Base-by-base conservation (phyloP, 2,329 filamentous ascomycete species). In the Sporothrix protearum region DNA sequence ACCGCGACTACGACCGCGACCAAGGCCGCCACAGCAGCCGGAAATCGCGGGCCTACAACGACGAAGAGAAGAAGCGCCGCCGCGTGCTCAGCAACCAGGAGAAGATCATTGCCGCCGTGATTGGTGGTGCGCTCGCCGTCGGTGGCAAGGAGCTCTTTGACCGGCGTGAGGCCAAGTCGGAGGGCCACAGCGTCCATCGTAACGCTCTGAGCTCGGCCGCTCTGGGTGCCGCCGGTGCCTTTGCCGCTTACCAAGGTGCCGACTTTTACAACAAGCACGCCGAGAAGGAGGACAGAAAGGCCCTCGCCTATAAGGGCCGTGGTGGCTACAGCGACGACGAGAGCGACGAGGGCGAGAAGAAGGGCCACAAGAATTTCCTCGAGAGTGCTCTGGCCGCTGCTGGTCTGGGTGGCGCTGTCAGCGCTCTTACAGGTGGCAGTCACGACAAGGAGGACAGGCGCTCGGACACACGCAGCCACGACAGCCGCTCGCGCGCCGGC, bases 71-170 rank as follows among this genome's bases (percentile, higher is more conserved):
- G 71, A 81, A 82, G 74, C 83, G 83, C 73, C 85, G 80, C 75
- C 83, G 87, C 75, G 82, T 85, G 73, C 80, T 90, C 72, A 85
- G 85, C 73, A 87, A 89, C 80, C 87, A 90, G 76, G 85, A 91
- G 75, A 89, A 90, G 80, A 88, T 91, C 74, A 84, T 90, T 63
- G 88, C 88, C 28, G 89, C 87, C n/a, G 84, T 90, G 45, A 86
- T 87, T 47, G 89, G 89, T 55, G 89, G 88, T 69, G 87, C 88
- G 42, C 80, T 91, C 28, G 86, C 87, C n/a, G 86, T 88, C 10
- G 88, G 88, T 68, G 87, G 87, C 68, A 91, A 91, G 80, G 89
- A 91, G 77, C 79, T 90, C 4, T 91, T 85, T 78, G 88, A 91
- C 76, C 88, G 88, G 73, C 85, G 82, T 75, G 86, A 90, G 76